Base-by-base conservation (phyloP, 805 yeast species). In the Yarrowia osloensis region DNA sequence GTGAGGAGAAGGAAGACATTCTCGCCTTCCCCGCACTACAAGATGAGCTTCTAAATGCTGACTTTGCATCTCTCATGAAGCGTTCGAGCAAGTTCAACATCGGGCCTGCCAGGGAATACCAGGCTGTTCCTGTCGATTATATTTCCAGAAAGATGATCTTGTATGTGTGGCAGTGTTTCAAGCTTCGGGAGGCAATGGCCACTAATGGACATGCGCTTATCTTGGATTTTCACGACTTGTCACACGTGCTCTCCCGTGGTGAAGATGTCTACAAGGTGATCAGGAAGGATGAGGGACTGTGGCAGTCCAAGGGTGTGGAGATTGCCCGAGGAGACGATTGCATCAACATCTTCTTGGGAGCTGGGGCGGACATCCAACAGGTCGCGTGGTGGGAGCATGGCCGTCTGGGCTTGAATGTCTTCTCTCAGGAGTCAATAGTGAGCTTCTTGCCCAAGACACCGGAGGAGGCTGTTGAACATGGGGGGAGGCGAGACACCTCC, bases 91-190 rank as follows among this genome's bases (percentile, higher is more conserved):
- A 29, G 42, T 52, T 13, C 29, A 33, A 22, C 17, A 4, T 52
- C 3, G 21, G 12, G 2, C 29, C 59, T 3, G 31, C 42, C 17
- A 21, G 15, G 7, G 28, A 31, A 3, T 13, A 17, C 15, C 42
- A 21, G 21, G 15, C 21, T 29, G 13, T 15, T 0, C 21, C 39
- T 2, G 22, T 52, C 3, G 59, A 35, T 13, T 31, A 15, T 7
- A 17, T 17, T 15, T 31, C 59, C 8, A 31, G 42, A 35, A 52
- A 52, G 28, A 52, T 52, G 59, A 33, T 52, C 5, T 8, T 52
- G 42, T 42, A 52, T 42, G 22, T 35, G 21, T 52, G 59, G 59
- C 42, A 33, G 12, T 52, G 59, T 35, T 52, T 52, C 42, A 52
- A 33, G 21, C 33, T 22, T 13, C 59, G 40, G 2, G 15, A 52